These are phyloP conservation scores for Raffaelea arxii DNA, from an alignment of 2,329 filamentous ascomycete species.

Conservation along the genomic window DNA sequence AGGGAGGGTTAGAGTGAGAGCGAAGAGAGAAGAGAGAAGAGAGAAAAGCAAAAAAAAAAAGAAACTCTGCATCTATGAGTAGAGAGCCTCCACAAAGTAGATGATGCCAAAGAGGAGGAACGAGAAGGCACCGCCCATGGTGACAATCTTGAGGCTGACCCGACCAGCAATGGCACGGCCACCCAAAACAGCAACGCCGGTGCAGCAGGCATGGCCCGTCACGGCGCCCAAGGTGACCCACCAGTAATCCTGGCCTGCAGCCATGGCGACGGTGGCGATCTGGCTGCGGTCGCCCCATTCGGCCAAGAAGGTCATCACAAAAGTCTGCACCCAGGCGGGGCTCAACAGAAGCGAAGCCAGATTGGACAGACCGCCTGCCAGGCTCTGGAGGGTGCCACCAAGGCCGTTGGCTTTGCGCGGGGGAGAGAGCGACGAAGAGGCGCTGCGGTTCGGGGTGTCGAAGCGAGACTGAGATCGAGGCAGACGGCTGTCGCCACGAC, in stretches of 20 bases:
- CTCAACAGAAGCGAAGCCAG: constrained; percentile 80
- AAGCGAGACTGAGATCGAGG: constrained; percentile 66
- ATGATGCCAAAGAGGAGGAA: constrained; percentile 90
- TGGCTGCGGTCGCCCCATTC: constrained; percentile 98
- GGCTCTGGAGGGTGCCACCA: constrained; percentile 42
- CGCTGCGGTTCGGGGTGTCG: constrained; percentile 69
- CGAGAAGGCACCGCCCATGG: constrained; percentile 78
- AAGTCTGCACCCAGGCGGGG: constrained; percentile 97
- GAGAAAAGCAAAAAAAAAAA: no score
- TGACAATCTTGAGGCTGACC: constrained; percentile 94
- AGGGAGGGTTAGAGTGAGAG: background rate
- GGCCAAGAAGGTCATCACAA: constrained; percentile 96
- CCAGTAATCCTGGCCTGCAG: constrained; percentile 96
- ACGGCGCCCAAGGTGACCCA: constrained; percentile 91
- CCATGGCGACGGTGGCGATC: constrained; percentile 98
- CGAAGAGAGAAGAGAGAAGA: background rate
- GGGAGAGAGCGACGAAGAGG: constrained; percentile 70
- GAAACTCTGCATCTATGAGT: constrained; percentile 23
- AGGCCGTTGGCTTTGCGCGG: constrained; percentile 32
- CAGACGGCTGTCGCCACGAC: constrained; percentile 37
- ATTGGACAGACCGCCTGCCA: constrained; percentile 64
- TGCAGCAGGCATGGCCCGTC: constrained; percentile 80
- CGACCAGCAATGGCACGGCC: constrained; percentile 85
- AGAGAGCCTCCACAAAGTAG: constrained; percentile 75
- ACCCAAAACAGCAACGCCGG: constrained; percentile 81